phyloP scores from a whole-genome alignment of 306 rosid species.

The Inga leiocalycina region DNA sequence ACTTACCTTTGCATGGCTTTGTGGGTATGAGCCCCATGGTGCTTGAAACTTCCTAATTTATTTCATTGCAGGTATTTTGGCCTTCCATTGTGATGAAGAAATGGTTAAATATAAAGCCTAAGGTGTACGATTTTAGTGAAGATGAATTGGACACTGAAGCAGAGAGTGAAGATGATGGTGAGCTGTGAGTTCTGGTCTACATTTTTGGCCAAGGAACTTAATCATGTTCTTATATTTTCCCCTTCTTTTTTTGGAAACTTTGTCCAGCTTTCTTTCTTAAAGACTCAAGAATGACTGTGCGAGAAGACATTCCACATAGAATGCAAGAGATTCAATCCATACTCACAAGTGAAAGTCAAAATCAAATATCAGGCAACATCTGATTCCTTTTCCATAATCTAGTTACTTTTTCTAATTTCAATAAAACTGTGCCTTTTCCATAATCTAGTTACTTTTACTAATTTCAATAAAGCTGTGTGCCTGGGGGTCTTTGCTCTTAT shows the following conservation, averaged over 20 bases:
- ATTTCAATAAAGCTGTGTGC: not conserved
- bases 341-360: constrained; percentile 41
- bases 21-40: not conserved
- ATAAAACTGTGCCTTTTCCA: constrained; percentile 15
- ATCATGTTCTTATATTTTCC: constrained; percentile 17
- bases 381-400: constrained; percentile 31
- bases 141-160: constrained; percentile 93
- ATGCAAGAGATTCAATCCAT: constrained; percentile 40
- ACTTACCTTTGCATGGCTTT: constrained; percentile 17
- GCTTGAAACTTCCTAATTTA: constrained; percentile 26
- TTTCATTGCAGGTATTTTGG: constrained; percentile 79
- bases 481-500: constrained; percentile 24
- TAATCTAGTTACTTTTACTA: constrained; percentile 28
- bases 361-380: constrained; percentile 63
- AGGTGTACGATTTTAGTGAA: constrained; percentile 81
- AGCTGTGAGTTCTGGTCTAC: not conserved
- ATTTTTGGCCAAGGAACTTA: constrained; percentile 16
- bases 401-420: constrained; percentile 20
- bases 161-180: constrained; percentile 94
- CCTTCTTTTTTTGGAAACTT: constrained; percentile 18
- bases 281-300: constrained; percentile 46
- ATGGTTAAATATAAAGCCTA: constrained; percentile 91
- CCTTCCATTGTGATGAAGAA: constrained; percentile 91
- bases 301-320: constrained; percentile 41
- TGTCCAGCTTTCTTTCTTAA: constrained; percentile 55